Evolutionary conservation across 805 yeast genomes (phyloP), one percentile per base, ranked within the genome.

Genomic region (Schwanniomyces occidentalis): DNA sequence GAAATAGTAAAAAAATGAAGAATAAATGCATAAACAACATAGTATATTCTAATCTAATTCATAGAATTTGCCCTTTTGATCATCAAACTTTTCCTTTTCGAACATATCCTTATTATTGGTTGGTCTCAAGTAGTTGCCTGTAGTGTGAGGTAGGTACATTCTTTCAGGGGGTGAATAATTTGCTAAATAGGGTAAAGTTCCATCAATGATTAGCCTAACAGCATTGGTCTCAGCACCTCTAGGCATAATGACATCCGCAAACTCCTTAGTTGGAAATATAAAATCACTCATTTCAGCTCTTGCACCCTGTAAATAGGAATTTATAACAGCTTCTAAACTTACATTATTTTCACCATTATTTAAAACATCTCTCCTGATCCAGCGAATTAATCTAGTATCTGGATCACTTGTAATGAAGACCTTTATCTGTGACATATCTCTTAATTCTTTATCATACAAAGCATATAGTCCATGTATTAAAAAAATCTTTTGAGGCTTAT

Each of bases 341-440:
- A 37, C 43, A 1, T 40, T 33, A 37, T 32, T 32, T 21, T 22
- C 28, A 1, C 44, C 32, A 12, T 32, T 39, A 10, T 40, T 30
- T 10, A 58, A 33, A 4, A 66, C 70, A 38, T 68, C 73, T 28
- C 72, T 49, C 35, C 69, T 63, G 30, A 86, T 82, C 84, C 93
- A 78, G 44, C 95, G 74, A n/a, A 87, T 80, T 25, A 90, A 63
- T 35, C 96, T 63, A 4, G 84, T 78, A 56, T 90, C 98, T 1
- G 91, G 79, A 58, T 90, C 97, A 42, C 88, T 75, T 45, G 86
- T 93, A 10, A 90, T 70, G 48, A 82, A 90, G 2, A 90, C 77
- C 51, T 78, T 82, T 44, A 89, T 65, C 1, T 77, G 68, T 0
- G 90, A 80, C 50, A 73, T 41, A 8, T 64, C 63, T 22, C 85